phyloP scores from a whole-genome alignment of 2,329 filamentous ascomycete species.

The Bipolaris gigantea region DNA sequence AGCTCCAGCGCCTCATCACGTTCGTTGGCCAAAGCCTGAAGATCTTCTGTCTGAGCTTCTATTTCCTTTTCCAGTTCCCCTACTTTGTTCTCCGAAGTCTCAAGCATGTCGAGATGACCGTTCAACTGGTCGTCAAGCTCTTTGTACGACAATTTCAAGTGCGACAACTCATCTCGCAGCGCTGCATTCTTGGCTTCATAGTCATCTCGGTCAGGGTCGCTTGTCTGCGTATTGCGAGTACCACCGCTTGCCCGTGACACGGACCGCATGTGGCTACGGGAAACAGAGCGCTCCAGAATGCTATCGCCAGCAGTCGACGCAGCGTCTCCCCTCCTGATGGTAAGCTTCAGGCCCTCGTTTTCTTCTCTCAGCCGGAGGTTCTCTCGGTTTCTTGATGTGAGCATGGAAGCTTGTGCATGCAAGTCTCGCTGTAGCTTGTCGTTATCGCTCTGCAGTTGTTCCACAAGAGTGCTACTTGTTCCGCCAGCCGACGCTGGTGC shows the following conservation, averaged over 20 bases:
- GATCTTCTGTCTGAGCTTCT: conserved; percentile 75
- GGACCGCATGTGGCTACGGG: conserved; percentile 74
- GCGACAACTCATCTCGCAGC: conserved; percentile 82
- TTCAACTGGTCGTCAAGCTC: conserved; percentile 83
- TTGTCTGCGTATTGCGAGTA: conserved; percentile 63
- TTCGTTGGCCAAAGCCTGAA: conserved; percentile 77
- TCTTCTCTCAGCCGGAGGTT: conserved; percentile 95
- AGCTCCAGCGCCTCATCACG: conserved; percentile 82
- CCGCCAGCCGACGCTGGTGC: conserved; percentile 30
- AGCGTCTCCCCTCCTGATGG: conserved; percentile 70
- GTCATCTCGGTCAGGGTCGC: conserved; percentile 72
- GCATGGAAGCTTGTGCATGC: conserved; percentile 94
- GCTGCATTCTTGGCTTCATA: conserved; percentile 82
- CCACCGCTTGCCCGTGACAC: conserved; percentile 68
- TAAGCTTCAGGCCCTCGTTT: conserved; percentile 93
- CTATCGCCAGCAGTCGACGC: conserved; percentile 75
- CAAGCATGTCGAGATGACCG: conserved; percentile 76
- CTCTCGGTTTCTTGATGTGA: conserved; percentile 92
- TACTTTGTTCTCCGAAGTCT: conserved; percentile 60
- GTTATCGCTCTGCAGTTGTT: conserved; percentile 88
- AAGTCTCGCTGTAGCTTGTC: conserved; percentile 89
- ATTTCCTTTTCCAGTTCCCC: conserved; percentile 78
- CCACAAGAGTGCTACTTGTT: conserved; percentile 72
- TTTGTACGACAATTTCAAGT: conserved; percentile 85
- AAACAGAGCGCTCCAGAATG: conserved; percentile 91